Evolutionary conservation across 805 yeast species (phyloP).

Genomic region (Candida patagonica): DNA sequence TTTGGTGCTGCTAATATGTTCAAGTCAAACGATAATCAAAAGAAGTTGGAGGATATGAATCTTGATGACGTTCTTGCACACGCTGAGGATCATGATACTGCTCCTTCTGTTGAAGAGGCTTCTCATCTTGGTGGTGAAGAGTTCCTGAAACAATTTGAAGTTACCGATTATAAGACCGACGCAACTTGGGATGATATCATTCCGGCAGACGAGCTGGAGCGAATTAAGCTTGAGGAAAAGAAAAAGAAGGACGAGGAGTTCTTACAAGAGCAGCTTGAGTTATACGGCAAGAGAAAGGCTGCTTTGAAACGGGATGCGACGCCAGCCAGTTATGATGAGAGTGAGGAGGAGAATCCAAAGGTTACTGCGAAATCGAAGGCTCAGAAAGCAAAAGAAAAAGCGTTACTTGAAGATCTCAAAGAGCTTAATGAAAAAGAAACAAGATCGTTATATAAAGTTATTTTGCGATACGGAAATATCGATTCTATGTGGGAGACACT

Average conservation of each 20-base stretch:
- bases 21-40: conserved; percentile 88
- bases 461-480: conserved; percentile 74
- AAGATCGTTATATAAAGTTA: conserved; percentile 74
- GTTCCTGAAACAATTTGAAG: conserved; percentile 93
- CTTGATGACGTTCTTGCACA: conserved; percentile 92
- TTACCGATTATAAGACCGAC: conserved; percentile 96
- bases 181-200: conserved; percentile 99
- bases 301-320: conserved; percentile 43
- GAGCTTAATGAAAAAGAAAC: conserved; percentile 76
- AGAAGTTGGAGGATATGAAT: conserved; percentile 89
- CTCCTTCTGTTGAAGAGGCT: conserved; percentile 85
- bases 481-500: conserved; percentile 70
- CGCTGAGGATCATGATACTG: conserved; percentile 94
- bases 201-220: conserved; percentile 85
- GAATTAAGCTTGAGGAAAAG: conserved; percentile 85
- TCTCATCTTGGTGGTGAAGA: conserved; percentile 98
- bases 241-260: conserved; percentile 77
- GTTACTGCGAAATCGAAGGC: conserved; percentile 32
- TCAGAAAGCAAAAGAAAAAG: conserved; percentile 22
- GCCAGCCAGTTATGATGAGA: conserved; percentile 34
- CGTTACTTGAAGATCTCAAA: conserved; percentile 37
- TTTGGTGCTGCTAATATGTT: conserved; percentile 99
- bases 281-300: conserved; percentile 73
- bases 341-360: conserved; percentile 23
- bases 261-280: conserved; percentile 79